Base-by-base conservation (phyloP, 176 grass and related monocot species). In the Triticum urartu region DNA sequence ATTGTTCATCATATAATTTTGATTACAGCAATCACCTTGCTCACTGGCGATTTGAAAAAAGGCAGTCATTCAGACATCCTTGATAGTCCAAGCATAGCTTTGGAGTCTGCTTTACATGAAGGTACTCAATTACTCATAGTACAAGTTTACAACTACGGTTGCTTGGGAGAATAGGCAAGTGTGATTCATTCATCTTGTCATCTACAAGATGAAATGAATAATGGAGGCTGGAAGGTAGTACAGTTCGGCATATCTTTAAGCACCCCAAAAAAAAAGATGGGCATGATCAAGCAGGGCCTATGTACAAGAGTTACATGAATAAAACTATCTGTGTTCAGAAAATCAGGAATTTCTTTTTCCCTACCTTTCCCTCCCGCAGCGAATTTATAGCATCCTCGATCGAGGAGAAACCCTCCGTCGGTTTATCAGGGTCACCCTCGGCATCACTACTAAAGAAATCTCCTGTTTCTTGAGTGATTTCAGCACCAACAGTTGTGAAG, bases 401-500 rank as follows among this genome's bases (percentile, higher is more conserved):
- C 1, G 97, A 95, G 28, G 85, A 94, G 86, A 94, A 98, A 45
- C 94, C 91, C 2, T 95, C 89, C 0, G 92, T 92, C 48, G 97
- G 97, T 70, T 91, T 89, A 79, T 94, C 97, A 0, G 94, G 97
- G 11, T 98, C 94, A 33, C 88, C 86, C 77, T 95, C 97, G 5
- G 92, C 84, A 83, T 98, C 97, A 11, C 92, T 98, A 39, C 94
- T 90, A 77, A 98, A 98, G 81, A 98, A 98, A 74, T 88, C 92
- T 0, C 75, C 61, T 14, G 88, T 98, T 87, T 94, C 97, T 75
- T 98, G 92, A 39, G 97, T 98, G 86, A 95, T 92, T 88, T 98
- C 63, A 61, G 93, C 92, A 82, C 84, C 94, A 34, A 98, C 79
- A 54, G 96, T 94, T 75, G 69, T 33, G 60, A 98, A 94, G 15